Percentiles rank a stretch among this genome's conserved stretches.
Conservation (phyloP, 139 green algal species). For the Chlorella sp. region DNA sequence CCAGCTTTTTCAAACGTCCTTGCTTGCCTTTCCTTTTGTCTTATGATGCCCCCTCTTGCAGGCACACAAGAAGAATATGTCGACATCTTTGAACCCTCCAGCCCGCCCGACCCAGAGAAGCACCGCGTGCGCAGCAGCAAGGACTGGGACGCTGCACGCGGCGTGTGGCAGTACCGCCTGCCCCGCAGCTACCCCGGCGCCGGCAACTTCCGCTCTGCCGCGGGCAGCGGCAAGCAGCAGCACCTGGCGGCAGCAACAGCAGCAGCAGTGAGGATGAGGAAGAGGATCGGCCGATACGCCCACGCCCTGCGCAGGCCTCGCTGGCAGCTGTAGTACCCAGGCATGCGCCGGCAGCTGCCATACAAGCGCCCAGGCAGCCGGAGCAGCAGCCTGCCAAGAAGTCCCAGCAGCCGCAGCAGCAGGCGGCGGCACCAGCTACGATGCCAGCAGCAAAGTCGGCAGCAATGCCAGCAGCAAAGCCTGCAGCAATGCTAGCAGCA, state of each 20-base stretch:
- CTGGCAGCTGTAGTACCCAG: not conserved
- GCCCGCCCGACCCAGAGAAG: not conserved
- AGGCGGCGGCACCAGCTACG: not conserved
- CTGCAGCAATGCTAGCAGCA: no score
- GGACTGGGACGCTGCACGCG: not conserved
- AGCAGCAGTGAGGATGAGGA: not conserved
- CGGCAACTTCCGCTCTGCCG: constrained; percentile 1
- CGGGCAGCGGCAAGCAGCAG: not conserved
- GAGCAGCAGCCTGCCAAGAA: not conserved
- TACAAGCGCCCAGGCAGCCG: not conserved
- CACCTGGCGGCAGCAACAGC: not conserved
- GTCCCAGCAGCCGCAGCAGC: not conserved
- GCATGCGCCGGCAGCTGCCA: not conserved
- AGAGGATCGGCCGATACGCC: not conserved
- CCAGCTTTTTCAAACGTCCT: not conserved
- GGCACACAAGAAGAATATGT: not conserved
- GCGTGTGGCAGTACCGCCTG: not conserved
- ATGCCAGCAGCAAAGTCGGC: not conserved
- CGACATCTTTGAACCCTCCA: not conserved
- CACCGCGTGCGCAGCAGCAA: constrained; percentile 24
- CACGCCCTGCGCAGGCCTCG: not conserved
- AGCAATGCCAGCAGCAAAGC: not conserved
- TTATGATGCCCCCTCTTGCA: not conserved
- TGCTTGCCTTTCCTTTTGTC: no score
- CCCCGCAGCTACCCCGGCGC: not conserved